phyloP scores from a whole-genome alignment of 768 basidiomycete genomes.

The Trametes villosa region DNA sequence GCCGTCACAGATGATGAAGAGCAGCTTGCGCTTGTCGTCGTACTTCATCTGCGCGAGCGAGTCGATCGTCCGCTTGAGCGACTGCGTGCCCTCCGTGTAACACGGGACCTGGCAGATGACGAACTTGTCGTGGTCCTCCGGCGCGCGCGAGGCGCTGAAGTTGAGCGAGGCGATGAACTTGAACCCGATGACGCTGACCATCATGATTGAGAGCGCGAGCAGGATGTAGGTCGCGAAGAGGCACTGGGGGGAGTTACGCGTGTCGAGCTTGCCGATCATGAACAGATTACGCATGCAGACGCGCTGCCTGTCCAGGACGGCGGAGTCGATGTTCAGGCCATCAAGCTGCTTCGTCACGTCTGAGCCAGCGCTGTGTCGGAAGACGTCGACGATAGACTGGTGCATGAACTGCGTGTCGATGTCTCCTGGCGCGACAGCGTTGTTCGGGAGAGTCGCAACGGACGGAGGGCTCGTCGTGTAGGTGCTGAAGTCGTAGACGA shows the following conservation, averaged over 20 bases:
- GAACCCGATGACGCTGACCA: slow-evolving; percentile 95
- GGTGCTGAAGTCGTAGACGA: slow-evolving; percentile 85
- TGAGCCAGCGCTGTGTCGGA: slow-evolving; percentile 71
- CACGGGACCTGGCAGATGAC: slow-evolving; percentile 98
- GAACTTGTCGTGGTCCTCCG: slow-evolving; percentile 96
- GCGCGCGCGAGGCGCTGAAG: slow-evolving; percentile 77
- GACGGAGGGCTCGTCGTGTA: slow-evolving; percentile 75
- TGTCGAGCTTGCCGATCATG: slow-evolving; percentile 90
- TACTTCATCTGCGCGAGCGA: slow-evolving; percentile 94
- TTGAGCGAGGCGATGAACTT: slow-evolving; percentile 93
- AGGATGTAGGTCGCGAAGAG: slow-evolving; percentile 91
- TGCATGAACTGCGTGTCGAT: slow-evolving; percentile 73
- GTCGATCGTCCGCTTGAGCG: slow-evolving; percentile 87
- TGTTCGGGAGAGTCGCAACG: slow-evolving; percentile 53
- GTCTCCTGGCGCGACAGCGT: slow-evolving; percentile 39
- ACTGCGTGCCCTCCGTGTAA: slow-evolving; percentile 94
- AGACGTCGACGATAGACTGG: slow-evolving; percentile 67
- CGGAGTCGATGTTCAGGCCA: slow-evolving; percentile 58
- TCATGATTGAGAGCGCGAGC: slow-evolving; percentile 84
- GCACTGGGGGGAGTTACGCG: slow-evolving; percentile 89
- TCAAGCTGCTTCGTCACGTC: slow-evolving; percentile 84
- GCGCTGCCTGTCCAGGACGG: slow-evolving; percentile 71
- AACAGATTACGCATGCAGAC: slow-evolving; percentile 93
- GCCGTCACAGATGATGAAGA: slow-evolving; percentile 94
- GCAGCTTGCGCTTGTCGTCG: slow-evolving; percentile 96